Percentiles rank a stretch among this genome's conserved stretches.
phyloP scores from a whole-genome alignment of 208 protist genomes.

The Jaenimonas drosophilae region DNA sequence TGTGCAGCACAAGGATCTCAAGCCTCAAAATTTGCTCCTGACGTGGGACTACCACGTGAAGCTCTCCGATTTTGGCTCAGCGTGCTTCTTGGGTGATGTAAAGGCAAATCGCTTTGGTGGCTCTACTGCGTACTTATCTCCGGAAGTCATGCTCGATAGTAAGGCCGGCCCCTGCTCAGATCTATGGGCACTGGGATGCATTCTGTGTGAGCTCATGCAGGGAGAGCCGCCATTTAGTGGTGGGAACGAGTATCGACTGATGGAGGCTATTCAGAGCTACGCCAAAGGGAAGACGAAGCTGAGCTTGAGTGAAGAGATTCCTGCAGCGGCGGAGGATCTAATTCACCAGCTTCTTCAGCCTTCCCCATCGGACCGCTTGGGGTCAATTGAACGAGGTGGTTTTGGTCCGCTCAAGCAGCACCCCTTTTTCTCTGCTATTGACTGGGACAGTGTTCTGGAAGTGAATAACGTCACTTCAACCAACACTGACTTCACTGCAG shows the following conservation, averaged over 20 bases:
- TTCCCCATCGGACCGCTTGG: slow-evolving; percentile 58
- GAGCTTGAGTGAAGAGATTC: slow-evolving; percentile 18
- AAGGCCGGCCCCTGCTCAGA: slow-evolving; percentile 88
- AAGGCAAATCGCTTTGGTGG: slow-evolving; percentile 64
- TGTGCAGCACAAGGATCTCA: slow-evolving; percentile 78
- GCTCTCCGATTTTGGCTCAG: slow-evolving; percentile 61
- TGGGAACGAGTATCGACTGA: slow-evolving; percentile 45
- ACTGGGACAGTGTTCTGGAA: slow-evolving; percentile 43
- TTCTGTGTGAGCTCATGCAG: slow-evolving; percentile 86
- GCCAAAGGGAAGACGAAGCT: slow-evolving; percentile 2
- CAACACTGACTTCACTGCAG: slow-evolving; percentile 24
- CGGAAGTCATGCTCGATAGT: slow-evolving; percentile 75
- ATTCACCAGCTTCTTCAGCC: slow-evolving; percentile 57
- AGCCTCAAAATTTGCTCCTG: slow-evolving; percentile 80
- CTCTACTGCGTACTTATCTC: slow-evolving; percentile 61
- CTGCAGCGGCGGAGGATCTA: slow-evolving; percentile 47
- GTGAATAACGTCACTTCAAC: slow-evolving; percentile 25
- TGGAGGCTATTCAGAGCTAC: slow-evolving; percentile 39
- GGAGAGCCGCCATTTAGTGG: slow-evolving; percentile 43
- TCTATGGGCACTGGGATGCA: slow-evolving; percentile 98
- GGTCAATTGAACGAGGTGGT: slow-evolving; percentile 38
- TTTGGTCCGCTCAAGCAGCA: slow-evolving; percentile 76
- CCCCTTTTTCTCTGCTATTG: slow-evolving; percentile 73
- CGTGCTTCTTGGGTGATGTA: slow-evolving; percentile 57
- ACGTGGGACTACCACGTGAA: slow-evolving; percentile 59